Evolutionary conservation across 2,329 filamentous ascomycete genomes (phyloP).

Genomic region (Pseudopyrenochaeta lycopersici): DNA sequence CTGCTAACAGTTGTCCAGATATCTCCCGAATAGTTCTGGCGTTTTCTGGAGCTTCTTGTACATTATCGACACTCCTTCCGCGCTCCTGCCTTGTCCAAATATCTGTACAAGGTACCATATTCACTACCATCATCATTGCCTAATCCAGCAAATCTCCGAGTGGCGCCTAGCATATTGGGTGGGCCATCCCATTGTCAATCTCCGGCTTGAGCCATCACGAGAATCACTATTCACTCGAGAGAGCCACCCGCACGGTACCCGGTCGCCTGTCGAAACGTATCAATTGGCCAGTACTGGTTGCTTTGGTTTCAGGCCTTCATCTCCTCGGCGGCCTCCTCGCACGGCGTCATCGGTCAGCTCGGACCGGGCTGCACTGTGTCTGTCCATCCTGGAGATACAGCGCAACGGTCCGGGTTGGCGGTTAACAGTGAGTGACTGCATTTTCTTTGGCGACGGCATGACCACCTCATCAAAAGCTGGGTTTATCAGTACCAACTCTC

Average conservation of each 20-base stretch:
- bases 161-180: conserved; percentile 25
- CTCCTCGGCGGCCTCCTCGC: conserved; percentile 30
- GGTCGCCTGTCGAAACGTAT: conserved; percentile 33
- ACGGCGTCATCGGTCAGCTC: conserved; percentile 40
- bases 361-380: conserved; percentile 45
- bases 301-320: conserved; percentile 36
- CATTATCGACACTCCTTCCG: conserved; percentile 22
- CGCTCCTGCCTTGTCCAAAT: conserved; percentile 9
- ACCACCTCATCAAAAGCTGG: background rate
- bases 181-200: conserved; percentile 22
- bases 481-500: background rate
- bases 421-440: conserved; percentile 38
- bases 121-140: conserved; percentile 29
- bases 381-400: conserved; percentile 39
- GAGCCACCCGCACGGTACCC: conserved; percentile 33
- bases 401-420: conserved; percentile 42
- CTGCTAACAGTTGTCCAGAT: conserved; percentile 40
- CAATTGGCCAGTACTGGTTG: conserved; percentile 43
- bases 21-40: conserved; percentile 26
- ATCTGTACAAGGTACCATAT: conserved; percentile 30
- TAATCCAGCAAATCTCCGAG: conserved; percentile 43
- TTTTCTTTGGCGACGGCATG: conserved; percentile 1
- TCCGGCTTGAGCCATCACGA: conserved; percentile 38
- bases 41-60: conserved; percentile 31
- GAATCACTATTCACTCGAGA: conserved; percentile 43